phyloP scores from a whole-genome alignment of 495 filamentous ascomycete genomes.

The Xylaria venustula region DNA sequence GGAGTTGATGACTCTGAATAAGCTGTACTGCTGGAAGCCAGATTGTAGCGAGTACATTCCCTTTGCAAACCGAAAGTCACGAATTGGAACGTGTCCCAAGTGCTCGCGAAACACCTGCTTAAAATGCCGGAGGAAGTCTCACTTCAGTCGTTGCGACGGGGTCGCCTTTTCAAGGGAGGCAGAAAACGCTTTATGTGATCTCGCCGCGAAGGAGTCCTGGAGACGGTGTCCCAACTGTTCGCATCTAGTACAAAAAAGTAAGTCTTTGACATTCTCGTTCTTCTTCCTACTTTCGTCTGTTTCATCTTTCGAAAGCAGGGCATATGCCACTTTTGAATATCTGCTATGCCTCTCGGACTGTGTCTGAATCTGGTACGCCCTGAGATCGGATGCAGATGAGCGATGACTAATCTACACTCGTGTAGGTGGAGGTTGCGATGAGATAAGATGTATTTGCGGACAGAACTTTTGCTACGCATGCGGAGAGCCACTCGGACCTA shows the following conservation, averaged over 20 bases:
- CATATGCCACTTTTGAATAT: too few relatives aligned
- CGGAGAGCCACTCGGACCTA: too few relatives aligned
- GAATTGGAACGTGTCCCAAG: neutral
- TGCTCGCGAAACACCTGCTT: constrained; percentile 12
- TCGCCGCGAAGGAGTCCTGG: constrained; percentile 6
- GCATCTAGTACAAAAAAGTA: constrained; percentile 1
- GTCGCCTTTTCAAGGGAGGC: too few relatives aligned
- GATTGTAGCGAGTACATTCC: constrained; percentile 1
- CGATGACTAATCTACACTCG: too few relatives aligned
- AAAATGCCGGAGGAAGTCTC: constrained; percentile 4
- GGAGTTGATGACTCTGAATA: neutral
- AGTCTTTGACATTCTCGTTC: neutral
- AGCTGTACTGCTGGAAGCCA: constrained; percentile 8
- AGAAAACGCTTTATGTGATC: too few relatives aligned
- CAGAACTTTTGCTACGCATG: constrained; percentile 3
- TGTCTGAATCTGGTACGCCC: too few relatives aligned
- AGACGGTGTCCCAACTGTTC: constrained; percentile 14
- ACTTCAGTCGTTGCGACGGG: neutral
- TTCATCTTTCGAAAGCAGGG: too few relatives aligned
- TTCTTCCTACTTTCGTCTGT: neutral
- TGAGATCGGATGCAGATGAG: too few relatives aligned
- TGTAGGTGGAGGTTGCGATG: neutral
- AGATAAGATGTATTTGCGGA: constrained; percentile 9
- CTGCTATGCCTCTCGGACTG: too few relatives aligned
- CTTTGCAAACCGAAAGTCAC: neutral